Evolutionary conservation across 2,329 filamentous ascomycete genomes (phyloP).

Genomic region (Cercospora berteroae): DNA sequence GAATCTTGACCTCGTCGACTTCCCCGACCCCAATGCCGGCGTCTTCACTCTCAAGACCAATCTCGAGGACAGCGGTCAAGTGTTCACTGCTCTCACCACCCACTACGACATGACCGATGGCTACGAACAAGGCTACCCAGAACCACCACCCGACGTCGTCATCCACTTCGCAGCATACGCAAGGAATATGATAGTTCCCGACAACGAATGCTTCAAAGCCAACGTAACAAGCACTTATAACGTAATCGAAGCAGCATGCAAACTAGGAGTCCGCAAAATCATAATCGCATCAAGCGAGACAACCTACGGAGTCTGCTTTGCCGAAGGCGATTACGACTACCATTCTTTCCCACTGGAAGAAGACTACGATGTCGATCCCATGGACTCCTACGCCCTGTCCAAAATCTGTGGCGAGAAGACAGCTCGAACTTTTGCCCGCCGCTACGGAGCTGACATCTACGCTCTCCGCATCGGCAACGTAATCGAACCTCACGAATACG

Average conservation of each 20-base stretch:
- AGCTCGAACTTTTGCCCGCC: slow-evolving; percentile 55
- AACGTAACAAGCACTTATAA: slow-evolving; percentile 61
- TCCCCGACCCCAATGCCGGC: slow-evolving; percentile 39
- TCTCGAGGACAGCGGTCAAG: slow-evolving; percentile 55
- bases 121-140: slow-evolving; percentile 47
- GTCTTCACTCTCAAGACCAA: slow-evolving; percentile 58
- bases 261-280: slow-evolving; percentile 61
- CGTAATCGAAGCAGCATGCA: slow-evolving; percentile 61
- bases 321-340: slow-evolving; percentile 58
- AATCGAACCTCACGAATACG: slow-evolving; percentile 61
- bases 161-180: slow-evolving; percentile 62
- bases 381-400: slow-evolving; percentile 61
- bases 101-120: slow-evolving; percentile 54
- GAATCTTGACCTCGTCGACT: slow-evolving; percentile 54
- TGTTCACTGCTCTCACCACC: slow-evolving; percentile 56
- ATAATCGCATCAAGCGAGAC: slow-evolving; percentile 60
- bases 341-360: slow-evolving; percentile 60
- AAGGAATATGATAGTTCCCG: slow-evolving; percentile 60
- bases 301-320: slow-evolving; percentile 62
- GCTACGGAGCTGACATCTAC: slow-evolving; percentile 60
- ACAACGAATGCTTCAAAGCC: slow-evolving; percentile 57
- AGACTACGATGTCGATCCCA: slow-evolving; percentile 58
- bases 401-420: slow-evolving; percentile 60
- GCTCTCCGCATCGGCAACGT: slow-evolving; percentile 58
- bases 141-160: slow-evolving; percentile 56